Conservation (phyloP, 1,284 basidiomycete genomes). For the Xerocomus minutiporus region DNA sequence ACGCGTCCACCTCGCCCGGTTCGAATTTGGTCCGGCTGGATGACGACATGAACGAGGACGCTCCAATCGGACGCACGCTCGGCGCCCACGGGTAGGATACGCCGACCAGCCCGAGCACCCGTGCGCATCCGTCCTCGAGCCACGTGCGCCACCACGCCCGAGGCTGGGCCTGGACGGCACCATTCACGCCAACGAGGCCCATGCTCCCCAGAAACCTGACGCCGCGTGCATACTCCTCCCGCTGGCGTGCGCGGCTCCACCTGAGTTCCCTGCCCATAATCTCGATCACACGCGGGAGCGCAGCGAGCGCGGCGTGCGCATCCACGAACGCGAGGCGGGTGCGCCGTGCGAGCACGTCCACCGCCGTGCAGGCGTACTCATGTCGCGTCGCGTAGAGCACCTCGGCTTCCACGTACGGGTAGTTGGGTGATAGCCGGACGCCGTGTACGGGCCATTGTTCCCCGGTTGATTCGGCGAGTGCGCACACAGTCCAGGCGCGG, state of each 20-base stretch:
- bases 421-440: slow-evolving; percentile 66
- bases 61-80: slow-evolving; percentile 23
- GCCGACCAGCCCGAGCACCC: slow-evolving; percentile 21
- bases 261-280: slow-evolving; percentile 86
- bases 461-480: slow-evolving; percentile 76
- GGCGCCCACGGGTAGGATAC: slow-evolving; percentile 1
- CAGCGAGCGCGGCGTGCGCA: slow-evolving; percentile 79
- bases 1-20: slow-evolving; percentile 60
- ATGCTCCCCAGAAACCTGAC: slow-evolving; percentile 71
- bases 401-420: slow-evolving; percentile 94
- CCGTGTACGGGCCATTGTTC: slow-evolving; percentile 85
- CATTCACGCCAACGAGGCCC: slow-evolving; percentile 54
- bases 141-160: slow-evolving; percentile 10
- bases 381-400: slow-evolving; percentile 85
- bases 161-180: neutral
- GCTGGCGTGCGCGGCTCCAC: slow-evolving; percentile 63
- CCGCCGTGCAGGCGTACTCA: slow-evolving; percentile 89
- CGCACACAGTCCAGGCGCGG: slow-evolving; percentile 91
- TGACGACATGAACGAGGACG: slow-evolving; percentile 26
- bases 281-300: slow-evolving; percentile 83
- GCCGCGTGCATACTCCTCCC: slow-evolving; percentile 56
- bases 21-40: slow-evolving; percentile 64
- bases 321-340: slow-evolving; percentile 93
- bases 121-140: slow-evolving; percentile 29
- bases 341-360: slow-evolving; percentile 90